Base-by-base conservation (phyloP, 1,284 basidiomycete species). In the Ganoderma lingzhi region DNA sequence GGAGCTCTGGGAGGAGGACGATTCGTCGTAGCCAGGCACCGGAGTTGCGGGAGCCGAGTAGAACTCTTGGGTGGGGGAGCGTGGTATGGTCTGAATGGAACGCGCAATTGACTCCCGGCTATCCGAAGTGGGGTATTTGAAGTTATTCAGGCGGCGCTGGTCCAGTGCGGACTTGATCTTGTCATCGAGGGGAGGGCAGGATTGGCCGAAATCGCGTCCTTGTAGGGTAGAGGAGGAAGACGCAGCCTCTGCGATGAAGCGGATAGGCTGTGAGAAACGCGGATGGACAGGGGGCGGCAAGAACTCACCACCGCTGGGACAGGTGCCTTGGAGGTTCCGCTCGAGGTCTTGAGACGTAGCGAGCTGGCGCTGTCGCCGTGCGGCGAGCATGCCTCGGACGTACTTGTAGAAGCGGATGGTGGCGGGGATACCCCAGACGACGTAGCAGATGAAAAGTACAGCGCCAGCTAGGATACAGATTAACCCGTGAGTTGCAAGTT, bases 351-450 rank as follows among this genome's bases (percentile, higher is more conserved):
- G 62, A 28, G 37, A 32, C 6, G 67, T 51, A 19, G 39, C 51
- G 10, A 65, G 44, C 37, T 6, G 55, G 35, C 62, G 44, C 39
- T 39, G 56, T n/a, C 53, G 45, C 14, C 63, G 14, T 23, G 67
- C 61, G 39, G 35, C 15, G 3, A 60, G 23, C 28, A 45, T 74
- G n/a, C 64, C 58, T 15, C 55, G 41, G 19, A 65, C 2, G 30
- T 63, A 44, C 48, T 66, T 65, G 62, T 32, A 65, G 23, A 64
- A 39, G 12, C 64, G 65, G 35, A 68, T 37, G 4, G 71, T 71
- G 45, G 70, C 35, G 6, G 66, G 64, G 3, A 68, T 61, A 9
- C 73, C 73, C 73, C 73, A 72, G 0, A 71, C 59, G n/a, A 70
- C 59, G 45, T 70, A 69, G 42, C 56, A 68, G 32, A 72, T 64